A percentile compares a stretch with the other conserved stretches of the same genome.
Conservation (phyloP, 306 rosid genomes). For the Acacia confusa region DNA sequence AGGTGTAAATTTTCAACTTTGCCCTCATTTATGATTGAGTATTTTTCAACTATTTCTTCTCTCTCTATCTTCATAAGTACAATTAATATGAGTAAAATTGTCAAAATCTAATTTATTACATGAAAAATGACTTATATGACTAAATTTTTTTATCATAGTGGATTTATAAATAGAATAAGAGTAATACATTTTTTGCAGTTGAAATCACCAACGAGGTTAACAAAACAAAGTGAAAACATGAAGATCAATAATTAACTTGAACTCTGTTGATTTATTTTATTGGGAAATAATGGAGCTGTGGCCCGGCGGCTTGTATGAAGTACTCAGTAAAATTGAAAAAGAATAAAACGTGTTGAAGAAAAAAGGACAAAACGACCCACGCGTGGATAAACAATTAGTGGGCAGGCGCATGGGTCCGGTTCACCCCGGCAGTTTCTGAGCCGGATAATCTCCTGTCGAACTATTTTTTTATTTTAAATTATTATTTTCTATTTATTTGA, state of each 20-base stretch:
- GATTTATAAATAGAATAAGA: too few relatives aligned
- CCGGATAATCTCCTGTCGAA: slow-evolving; percentile 42
- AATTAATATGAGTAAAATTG: too few relatives aligned
- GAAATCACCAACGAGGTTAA: neutral
- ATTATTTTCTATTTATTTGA: neutral
- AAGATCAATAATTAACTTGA: neutral
- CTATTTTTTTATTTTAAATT: neutral
- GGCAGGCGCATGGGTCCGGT: neutral
- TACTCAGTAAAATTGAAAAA: neutral
- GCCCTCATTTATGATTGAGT: too few relatives aligned
- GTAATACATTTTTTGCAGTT: neutral
- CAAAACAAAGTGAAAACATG: neutral
- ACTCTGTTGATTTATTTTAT: neutral
- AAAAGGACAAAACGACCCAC: neutral
- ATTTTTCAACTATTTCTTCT: too few relatives aligned
- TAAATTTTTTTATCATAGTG: too few relatives aligned
- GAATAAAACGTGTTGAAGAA: neutral
- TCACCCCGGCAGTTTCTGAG: slow-evolving; percentile 12
- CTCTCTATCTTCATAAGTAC: too few relatives aligned
- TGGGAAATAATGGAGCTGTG: neutral
- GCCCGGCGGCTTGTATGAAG: too few relatives aligned
- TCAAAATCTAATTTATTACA: too few relatives aligned
- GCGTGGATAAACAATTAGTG: neutral
- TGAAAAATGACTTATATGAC: too few relatives aligned
- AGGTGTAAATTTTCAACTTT: too few relatives aligned